Base-by-base conservation (phyloP, 306 rosid genomes). In the Trifolium repens region DNA sequence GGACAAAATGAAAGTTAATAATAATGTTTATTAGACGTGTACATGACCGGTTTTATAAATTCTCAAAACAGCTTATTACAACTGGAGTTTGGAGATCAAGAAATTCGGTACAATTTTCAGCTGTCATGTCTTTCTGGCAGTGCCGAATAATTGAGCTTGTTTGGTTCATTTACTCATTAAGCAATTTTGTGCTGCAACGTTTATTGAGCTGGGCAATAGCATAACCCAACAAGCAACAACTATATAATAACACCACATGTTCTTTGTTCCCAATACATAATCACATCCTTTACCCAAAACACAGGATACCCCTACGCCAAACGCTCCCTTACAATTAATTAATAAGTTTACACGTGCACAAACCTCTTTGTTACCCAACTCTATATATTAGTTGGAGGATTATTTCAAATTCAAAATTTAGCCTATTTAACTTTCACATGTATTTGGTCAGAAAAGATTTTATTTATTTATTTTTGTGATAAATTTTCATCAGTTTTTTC, bases 111-210 rank as follows among this genome's bases (percentile, higher is more conserved):
- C 13, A 71, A 50, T 49, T 37, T 61, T 22, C 35, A 73, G 79
- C 35, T 73, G 79, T 58, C 64, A 58, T 57, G n/a, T 10, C 14
- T 74, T 39, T 74, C 73, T 69, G 78, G 67, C 46, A 74, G 16
- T 2, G 13, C 3, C 24, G 77, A 74, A 78, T 74, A 74, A 83
- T 74, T 78, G 73, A 78, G 67, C n/a, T 46, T 60, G 30, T 54
- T 50, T 53, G 17, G 19, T 59, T 42, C 15, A 63, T 62, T n/a
- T 2, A 50, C 67, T 60, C 9, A 26, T 65, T 70, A 24, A 30
- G 37, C 37, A 61, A 40, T 52, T 34, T 24, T 15, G 52, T 3
- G 22, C 1, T 42, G 59, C 44, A 15, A 73, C 58, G 52, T 58
- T 58, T 59, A 77, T 57, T 59, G 72, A 58, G 75, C 11, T 50